Base-by-base conservation (phyloP, 306 rosid genomes). In the Luffa acutangula region DNA sequence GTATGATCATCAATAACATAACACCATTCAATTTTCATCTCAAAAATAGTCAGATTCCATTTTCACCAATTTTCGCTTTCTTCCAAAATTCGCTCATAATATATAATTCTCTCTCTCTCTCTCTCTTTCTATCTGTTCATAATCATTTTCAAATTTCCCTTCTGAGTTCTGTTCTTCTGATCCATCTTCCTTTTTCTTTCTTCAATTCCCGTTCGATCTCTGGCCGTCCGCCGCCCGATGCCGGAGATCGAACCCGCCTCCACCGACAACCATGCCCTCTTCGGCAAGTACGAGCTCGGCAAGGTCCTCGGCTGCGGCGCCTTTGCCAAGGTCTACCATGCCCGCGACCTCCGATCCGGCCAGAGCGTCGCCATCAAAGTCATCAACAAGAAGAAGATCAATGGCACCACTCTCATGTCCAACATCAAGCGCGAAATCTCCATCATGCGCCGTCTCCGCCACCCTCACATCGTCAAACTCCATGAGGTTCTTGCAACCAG, bases 301-400 rank as follows among this genome's bases (percentile, higher is more conserved):
- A 86, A 70, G 78, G 92, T 92, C 2, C 84, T 92, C 0, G 97
- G 97, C 7, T 90, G 93, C 80, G 96, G 96, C 4, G 96, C 96
- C 14, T 92, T 90, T 34, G 93, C 97, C 7, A 92, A 92, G 81
- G 96, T 92, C 0, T 92, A 89, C 83, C 84, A 90, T 81, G 96
- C 90, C 11, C 90, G 93, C 11, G 81, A 90, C 79, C 62, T 79
- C 0, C 67, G 62, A 0, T 84, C 85, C 3, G 89, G 92, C 13
- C 89, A 84, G 4, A 88, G 93, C 85, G 88, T 87, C 58, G 97
- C 95, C 17, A 64, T 90, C 2, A 92, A 92, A 31, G 77, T 90
- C 4, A 87, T 92, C 71, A 92, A 63, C 86, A 92, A 92, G 83
- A 92, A 90, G 83, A 92, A 87, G 73, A 67, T 92, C 0, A 3